Base-by-base conservation (phyloP, 495 filamentous ascomycete species). In the Tuber brumale region DNA sequence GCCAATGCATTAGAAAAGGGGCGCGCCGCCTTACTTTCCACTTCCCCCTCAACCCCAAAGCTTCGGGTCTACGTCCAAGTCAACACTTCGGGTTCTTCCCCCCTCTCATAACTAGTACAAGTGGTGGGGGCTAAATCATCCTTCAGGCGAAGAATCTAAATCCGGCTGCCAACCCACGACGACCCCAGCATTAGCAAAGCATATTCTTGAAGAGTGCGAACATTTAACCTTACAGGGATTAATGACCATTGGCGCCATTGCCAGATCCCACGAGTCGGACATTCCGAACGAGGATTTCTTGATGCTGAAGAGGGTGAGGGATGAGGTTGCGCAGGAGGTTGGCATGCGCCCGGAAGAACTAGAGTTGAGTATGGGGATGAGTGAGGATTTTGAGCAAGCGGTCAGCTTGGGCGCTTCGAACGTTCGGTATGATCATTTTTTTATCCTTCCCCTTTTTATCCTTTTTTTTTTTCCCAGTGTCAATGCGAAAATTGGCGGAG, bases 181-280 rank as follows among this genome's bases (percentile, higher is more conserved):
- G 39, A 85, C 92, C 3, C 84, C 90, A 4, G 84, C 78, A 4
- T 85, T 99, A 46, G 93, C 91, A 82, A 85, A 85, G 41, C 88
- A 91, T 82, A 88, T 97, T 69, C 84, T 87, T 9, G 87, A 90
- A 37, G 83, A 88, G 48, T 97, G 94, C 85, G 90, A 91, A 3
- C 87, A 91, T 82, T 84, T 99, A 44, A 85, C 88, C 66, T 83
- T 99, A 31, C 87, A 91, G 73, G 95, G 95, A 0, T 82, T 99
- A 8, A 99, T 99, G 95, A 99, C 95, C 1, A 98, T 99, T 81
- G 95, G 95, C 1, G 93, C 94, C 27, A 95, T 99, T 82, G 94
- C 93, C 71, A 85, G 94, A 74, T 94, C 91, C 41, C 86, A 88
- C 80, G 92, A 87, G 4, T 90, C 89, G 16, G 95, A 93, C 76